Percentiles rank a stretch among this genome's conserved stretches.
These are phyloP conservation scores for Solanum hybrid DNA, from an alignment of 305 asterid species.

Conservation along the genomic window DNA sequence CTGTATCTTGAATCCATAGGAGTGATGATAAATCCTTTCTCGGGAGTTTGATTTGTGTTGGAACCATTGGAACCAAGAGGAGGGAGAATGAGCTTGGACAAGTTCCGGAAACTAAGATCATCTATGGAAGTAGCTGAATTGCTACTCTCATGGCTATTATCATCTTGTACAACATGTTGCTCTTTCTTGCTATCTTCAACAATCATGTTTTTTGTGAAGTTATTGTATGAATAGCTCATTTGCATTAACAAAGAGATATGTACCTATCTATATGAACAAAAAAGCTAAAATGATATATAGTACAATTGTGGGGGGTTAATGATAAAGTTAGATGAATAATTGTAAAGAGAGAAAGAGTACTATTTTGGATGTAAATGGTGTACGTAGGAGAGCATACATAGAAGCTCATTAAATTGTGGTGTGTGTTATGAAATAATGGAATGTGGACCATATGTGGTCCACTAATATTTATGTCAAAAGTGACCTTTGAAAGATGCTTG, in stretches of 20 bases:
- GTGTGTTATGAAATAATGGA: neutral
- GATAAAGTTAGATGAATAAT: neutral
- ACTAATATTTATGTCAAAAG: neutral
- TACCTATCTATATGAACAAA: neutral
- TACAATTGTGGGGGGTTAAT: neutral
- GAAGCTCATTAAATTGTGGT: neutral
- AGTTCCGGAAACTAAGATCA: conserved; percentile 48
- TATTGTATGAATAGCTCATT: neutral
- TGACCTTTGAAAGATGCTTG: neutral
- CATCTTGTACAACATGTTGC: neutral
- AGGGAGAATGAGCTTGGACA: conserved; percentile 74
- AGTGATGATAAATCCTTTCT: conserved; percentile 34
- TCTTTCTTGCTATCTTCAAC: neutral
- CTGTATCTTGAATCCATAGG: conserved; percentile 78
- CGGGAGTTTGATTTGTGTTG: conserved; percentile 6
- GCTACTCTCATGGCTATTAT: neutral
- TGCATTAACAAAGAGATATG: neutral
- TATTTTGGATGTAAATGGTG: neutral
- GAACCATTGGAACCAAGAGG: conserved; percentile 59
- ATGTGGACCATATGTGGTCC: conserved; percentile 5
- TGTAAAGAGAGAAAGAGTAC: neutral
- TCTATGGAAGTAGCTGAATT: neutral
- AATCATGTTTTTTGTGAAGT: conserved; percentile 2
- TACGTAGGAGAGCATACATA: neutral
- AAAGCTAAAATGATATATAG: neutral